Base-by-base conservation (phyloP, 2,329 filamentous ascomycete species). In the Fusarium agapanthi region DNA sequence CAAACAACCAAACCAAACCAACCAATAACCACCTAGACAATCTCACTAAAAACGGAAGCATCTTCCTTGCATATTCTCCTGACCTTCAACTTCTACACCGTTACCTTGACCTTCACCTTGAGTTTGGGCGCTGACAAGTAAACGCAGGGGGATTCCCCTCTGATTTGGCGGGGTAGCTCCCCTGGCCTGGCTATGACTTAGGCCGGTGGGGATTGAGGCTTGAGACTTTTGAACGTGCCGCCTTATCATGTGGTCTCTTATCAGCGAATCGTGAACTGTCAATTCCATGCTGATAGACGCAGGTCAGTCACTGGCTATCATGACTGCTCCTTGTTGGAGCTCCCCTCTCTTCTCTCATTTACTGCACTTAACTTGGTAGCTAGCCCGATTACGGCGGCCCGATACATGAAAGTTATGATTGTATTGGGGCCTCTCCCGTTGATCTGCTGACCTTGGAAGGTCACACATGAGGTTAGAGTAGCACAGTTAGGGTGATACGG, bases 161-260 rank as follows among this genome's bases (percentile, higher is more conserved):
- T 50, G 58, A 75, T 77, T 75, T 76, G 74, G 75, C 74, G 75
- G 75, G 75, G 75, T 77, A 77, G 74, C 74, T 77, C 48, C 32
- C 48, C 48, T 76, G 75, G 48, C n/a, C 48, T 51, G 75, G 69
- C 73, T 45, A 55, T 47, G 45, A 30, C 45, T n/a, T 51, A 58
- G 72, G 70, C 26, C 34, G 48, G 71, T 77, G 75, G 75, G 53
- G 73, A 74, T 50, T 24, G 71, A 72, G 71, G 71, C 71, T 74
- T 71, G 71, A 61, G 64, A 67, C 57, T 61, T 55, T 55, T 38
- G 48, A 71, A 65, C 45, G 50, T 72, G 71, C 72, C 51, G 71
- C 22, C 69, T 75, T 75, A 75, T 75, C 72, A 75, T 75, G 72
- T 75, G 72, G 72, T 55, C 72, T 74, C 72, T 73, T 75, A 75